Conservation (phyloP, 495 filamentous ascomycete species). For the Neurospora tetrasperma region DNA sequence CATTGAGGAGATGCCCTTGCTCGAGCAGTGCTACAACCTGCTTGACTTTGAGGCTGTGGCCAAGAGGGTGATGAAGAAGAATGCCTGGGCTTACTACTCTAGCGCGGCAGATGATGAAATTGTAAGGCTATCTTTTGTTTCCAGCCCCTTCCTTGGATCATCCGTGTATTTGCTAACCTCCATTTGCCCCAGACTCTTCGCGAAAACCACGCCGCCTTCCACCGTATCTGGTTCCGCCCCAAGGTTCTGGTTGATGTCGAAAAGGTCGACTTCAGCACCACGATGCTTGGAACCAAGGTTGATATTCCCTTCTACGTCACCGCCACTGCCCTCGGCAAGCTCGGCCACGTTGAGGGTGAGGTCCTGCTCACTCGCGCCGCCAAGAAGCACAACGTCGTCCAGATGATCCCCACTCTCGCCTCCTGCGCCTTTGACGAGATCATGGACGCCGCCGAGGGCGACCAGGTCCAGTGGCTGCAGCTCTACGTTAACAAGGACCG, state of each 20-base stretch:
- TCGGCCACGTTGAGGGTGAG: constrained; percentile 82
- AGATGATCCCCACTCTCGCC: constrained; percentile 98
- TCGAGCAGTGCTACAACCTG: constrained; percentile 89
- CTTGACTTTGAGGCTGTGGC: constrained; percentile 93
- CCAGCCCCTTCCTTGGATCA: constrained; percentile 26
- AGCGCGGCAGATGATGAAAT: constrained; percentile 96
- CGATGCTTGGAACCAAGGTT: constrained; percentile 79
- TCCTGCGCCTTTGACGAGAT: constrained; percentile 98
- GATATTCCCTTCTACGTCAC: constrained; percentile 87
- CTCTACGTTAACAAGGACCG: constrained; percentile 98
- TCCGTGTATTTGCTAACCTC: neutral
- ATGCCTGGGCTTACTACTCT: constrained; percentile 94
- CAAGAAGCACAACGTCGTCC: constrained; percentile 73
- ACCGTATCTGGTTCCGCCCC: constrained; percentile 96
- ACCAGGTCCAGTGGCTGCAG: constrained; percentile 93
- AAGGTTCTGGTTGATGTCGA: constrained; percentile 77
- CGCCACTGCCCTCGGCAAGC: constrained; percentile 83
- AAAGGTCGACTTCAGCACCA: constrained; percentile 73
- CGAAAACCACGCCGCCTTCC: constrained; percentile 92
- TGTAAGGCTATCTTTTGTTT: constrained; percentile 31
- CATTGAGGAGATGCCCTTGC: constrained; percentile 64
- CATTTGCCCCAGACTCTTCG: constrained; percentile 63
- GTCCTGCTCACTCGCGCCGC: constrained; percentile 81
- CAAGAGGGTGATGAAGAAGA: constrained; percentile 80
- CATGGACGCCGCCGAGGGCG: constrained; percentile 66